Evolutionary conservation across 257 asterid species (phyloP), one percentile per base, ranked within the genome.

Genomic region (Ilex aquifolium): DNA sequence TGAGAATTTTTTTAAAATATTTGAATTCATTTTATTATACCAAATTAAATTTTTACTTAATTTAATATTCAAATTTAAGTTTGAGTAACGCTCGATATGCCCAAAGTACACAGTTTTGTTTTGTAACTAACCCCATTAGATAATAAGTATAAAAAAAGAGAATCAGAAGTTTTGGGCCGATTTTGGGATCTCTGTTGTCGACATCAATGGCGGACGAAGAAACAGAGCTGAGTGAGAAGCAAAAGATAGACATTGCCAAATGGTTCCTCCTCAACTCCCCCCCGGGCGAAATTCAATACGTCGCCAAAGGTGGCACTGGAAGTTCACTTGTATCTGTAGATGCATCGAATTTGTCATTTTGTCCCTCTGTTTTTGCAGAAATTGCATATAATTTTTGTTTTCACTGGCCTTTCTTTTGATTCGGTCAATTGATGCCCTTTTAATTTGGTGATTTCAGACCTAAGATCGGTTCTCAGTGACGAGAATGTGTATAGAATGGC

Each of bases 191-290:
- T 21, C 27, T 21, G 27, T 21, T 21, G 27, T 21, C 27, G 0
- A 21, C 27, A 21, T 21, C 27, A 21, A 21, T 88, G 98, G 83
- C 95, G 13, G 89, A 79, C 69, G 86, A 74, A 44, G 95, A 74
- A 54, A 51, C 85, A 64, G 79, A 87, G 75, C 86, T 88, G 60
- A 87, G 82, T 59, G 88, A 77, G 62, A 64, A 85, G 65, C 91
- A 92, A 76, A 92, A 83, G 68, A 79, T 88, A 64, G 95, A 87
- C 80, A 83, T 92, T 66, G 92, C 96, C 69, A 92, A 86, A 82
- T 88, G 98, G 98, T 92, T 92, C 75, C 95, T 92, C 63, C 93
- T 92, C 72, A 92, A 92, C 63, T 82, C 97, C 59, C 98, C 98
- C 56, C 79, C 95, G 70, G 98, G 97, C 52, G 98, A 92, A 83